Base-by-base conservation (phyloP, 2,329 filamentous ascomycete species). In the Penicillium oxalicum region DNA sequence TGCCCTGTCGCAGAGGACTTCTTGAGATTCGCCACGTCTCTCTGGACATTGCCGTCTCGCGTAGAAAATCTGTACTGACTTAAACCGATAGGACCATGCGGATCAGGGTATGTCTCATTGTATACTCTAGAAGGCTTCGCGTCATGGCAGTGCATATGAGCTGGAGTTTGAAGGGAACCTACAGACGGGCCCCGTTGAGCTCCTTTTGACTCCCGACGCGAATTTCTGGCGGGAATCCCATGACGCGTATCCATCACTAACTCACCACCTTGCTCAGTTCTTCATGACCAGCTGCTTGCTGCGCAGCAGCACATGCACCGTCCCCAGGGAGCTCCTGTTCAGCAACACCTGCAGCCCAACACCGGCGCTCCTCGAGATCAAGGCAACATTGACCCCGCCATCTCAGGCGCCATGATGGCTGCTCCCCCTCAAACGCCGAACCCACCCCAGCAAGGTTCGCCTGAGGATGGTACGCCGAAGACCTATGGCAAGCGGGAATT, bases 401-500 rank as follows among this genome's bases (percentile, higher is more conserved):
- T 81, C 54, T 74, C 77, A 7, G 77, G 78, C 45, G 66, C 71
- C 9, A 68, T 79, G 61, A 75, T 80, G 64, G 74, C 70, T 26
- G 63, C 60, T 9, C 61, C 62, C 5, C 60, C 64, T 1, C 64
- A 69, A 41, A 63, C 66, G 5, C 61, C 67, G 33, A 55, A 62
- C 27, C 59, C 64, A 38, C 55, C 61, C 13, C 64, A 48, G 33
- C 56, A 57, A 11, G 54, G 47, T n/a, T 59, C 58, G 2, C 57
- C 60, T 4, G 59, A 54, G 12, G 62, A 65, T 51, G 74, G 87
- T 54, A 80, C 83, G 54, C 79, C 84, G 44, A 91, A 93, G 71
- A 84, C 84, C 9, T 74, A 74, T 51, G 76, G 76, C 47, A 95
- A 95, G 71, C 81, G 93, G 46, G 91, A 96, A 71, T 74, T 98